A percentile compares a stretch with the other conserved stretches of the same genome.
phyloP scores from a whole-genome alignment of 495 filamentous ascomycete species.

The Clavariopsis aquatica region DNA sequence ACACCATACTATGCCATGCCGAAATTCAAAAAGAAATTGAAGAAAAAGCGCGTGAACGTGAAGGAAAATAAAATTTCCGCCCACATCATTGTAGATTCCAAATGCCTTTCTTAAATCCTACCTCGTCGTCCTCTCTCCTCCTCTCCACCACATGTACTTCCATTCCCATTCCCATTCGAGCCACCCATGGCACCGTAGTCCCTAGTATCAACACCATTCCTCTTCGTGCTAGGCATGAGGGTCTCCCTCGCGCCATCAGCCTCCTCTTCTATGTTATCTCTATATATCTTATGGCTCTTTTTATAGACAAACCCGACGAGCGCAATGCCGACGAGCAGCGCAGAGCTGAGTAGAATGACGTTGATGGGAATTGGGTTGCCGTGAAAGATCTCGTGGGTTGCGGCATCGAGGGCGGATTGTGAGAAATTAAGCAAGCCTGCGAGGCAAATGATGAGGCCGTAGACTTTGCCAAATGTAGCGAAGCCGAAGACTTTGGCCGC shows the following conservation, averaged over 20 bases:
- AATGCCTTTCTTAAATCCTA: not conserved
- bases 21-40: not conserved
- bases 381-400: constrained; percentile 71
- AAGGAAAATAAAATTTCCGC: not conserved
- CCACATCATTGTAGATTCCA: not conserved
- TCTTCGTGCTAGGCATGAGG: constrained; percentile 43
- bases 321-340: constrained; percentile 51
- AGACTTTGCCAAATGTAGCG: constrained; percentile 90
- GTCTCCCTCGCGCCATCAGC: constrained; percentile 44
- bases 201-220: not conserved
- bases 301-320: constrained; percentile 45
- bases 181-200: constrained; percentile 29
- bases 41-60: not conserved
- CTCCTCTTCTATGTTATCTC: constrained; percentile 44
- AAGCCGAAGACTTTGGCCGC: constrained; percentile 95
- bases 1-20: not conserved
- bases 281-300: constrained; percentile 40
- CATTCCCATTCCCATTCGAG: constrained; percentile 6
- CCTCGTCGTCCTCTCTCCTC: not conserved
- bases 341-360: constrained; percentile 61
- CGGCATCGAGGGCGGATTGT: constrained; percentile 77
- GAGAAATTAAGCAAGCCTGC: constrained; percentile 85
- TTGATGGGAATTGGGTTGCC: constrained; percentile 81
- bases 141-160: not conserved
- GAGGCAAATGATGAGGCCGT: constrained; percentile 89